Evolutionary conservation across 225 moss, liverwort and hornwort genomes (phyloP).

Genomic region (Anthoceros angustus): DNA sequence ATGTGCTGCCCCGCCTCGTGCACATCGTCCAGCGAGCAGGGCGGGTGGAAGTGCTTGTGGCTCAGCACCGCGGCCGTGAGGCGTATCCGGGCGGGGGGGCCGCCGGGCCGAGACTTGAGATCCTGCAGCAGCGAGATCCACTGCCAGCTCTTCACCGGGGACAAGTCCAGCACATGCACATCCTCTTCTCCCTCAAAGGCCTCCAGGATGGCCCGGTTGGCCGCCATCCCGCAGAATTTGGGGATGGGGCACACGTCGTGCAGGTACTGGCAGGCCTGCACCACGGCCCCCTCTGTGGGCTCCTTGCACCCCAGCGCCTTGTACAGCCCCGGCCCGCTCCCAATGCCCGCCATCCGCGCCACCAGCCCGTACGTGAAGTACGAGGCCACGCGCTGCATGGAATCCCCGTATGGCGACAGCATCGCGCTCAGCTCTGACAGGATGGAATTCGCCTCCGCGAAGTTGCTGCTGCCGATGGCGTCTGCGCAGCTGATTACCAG

Average conservation of each 20-base stretch:
- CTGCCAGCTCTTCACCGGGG: background rate
- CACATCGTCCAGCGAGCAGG: background rate
- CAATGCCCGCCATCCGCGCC: background rate
- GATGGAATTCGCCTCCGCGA: background rate
- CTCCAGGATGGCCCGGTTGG: background rate
- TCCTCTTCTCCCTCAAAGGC: background rate
- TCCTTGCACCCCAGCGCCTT: conserved; percentile 2
- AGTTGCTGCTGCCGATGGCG: background rate
- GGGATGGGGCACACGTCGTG: background rate
- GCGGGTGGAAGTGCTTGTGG: background rate
- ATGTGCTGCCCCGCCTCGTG: background rate
- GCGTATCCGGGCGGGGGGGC: background rate
- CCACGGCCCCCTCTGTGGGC: background rate
- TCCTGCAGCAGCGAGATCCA: conserved; percentile 2
- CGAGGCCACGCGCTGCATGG: conserved; percentile 3
- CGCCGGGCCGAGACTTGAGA: background rate
- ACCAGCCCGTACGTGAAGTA: conserved; percentile 1
- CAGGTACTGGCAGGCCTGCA: background rate
- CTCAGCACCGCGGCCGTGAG: background rate
- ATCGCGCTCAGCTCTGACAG: background rate
- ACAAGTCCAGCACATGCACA: conserved; percentile 1
- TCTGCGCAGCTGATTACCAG: conserved; percentile 2
- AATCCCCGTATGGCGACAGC: background rate
- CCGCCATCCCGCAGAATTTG: background rate
- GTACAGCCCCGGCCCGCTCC: background rate